These are phyloP conservation scores for Paratrimastix pyriformis DNA, from an alignment of 78 protist species.

Conservation along the genomic window DNA sequence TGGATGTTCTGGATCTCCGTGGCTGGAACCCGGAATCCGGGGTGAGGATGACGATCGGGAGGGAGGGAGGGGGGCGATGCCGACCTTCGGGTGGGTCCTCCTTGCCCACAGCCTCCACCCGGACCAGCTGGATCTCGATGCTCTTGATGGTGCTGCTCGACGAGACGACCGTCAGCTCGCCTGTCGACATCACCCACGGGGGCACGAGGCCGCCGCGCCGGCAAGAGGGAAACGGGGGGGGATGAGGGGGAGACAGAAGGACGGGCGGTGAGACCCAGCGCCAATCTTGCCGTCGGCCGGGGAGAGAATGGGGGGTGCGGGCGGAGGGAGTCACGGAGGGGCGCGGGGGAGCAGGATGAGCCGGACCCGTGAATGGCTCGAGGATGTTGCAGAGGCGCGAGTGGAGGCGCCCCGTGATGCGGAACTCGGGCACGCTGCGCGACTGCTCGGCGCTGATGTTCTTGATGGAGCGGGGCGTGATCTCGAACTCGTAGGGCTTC, in stretches of 20 bases:
- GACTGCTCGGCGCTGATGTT: too few relatives aligned
- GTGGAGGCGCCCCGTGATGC: conserved; percentile 54
- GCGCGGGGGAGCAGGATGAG: too few relatives aligned
- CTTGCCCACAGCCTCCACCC: conserved; percentile 64
- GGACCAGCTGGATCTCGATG: conserved; percentile 77
- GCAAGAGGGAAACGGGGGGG: too few relatives aligned
- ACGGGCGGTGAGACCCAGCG: too few relatives aligned
- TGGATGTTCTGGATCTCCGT: conserved; percentile 75
- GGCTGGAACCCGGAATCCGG: not conserved
- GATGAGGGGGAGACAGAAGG: too few relatives aligned
- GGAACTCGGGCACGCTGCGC: too few relatives aligned
- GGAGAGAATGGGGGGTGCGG: too few relatives aligned
- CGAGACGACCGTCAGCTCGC: conserved; percentile 47
- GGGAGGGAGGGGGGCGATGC: not conserved
- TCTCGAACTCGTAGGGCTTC: conserved; percentile 9
- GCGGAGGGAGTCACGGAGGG: too few relatives aligned
- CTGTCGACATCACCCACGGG: too few relatives aligned
- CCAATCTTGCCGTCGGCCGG: too few relatives aligned
- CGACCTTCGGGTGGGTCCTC: conserved; percentile 45
- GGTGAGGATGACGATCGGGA: not conserved
- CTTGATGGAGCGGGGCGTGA: conserved; percentile 52
- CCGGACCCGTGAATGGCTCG: conserved; percentile 51
- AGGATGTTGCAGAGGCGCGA: conserved; percentile 42
- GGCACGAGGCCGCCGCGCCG: too few relatives aligned
- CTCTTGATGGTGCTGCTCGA: conserved; percentile 48